These are phyloP conservation scores for Boletus sp. DNA, from an alignment of 1,284 basidiomycete species.

Conservation along the genomic window DNA sequence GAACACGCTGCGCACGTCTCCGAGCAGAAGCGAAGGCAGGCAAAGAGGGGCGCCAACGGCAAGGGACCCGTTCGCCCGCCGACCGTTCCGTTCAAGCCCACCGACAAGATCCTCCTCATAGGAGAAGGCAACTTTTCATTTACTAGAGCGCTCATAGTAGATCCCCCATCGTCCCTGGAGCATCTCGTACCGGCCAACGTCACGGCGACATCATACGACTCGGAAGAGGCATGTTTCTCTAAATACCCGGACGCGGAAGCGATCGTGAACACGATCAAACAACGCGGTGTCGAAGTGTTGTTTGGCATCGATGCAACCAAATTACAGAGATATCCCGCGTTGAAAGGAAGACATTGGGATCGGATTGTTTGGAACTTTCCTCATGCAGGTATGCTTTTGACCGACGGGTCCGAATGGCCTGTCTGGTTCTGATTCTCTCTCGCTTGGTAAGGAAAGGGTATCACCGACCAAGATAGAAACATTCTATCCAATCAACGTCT, in stretches of 20 bases:
- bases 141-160: constrained; percentile 66
- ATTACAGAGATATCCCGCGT: constrained; percentile 54
- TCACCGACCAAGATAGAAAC: constrained; percentile 93
- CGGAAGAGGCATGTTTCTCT: constrained; percentile 67
- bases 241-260: constrained; percentile 82
- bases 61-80: constrained; percentile 33
- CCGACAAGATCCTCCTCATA: constrained; percentile 81
- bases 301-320: constrained; percentile 86
- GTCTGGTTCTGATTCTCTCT: constrained; percentile 1
- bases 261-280: constrained; percentile 57
- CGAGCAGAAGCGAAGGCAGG: constrained; percentile 44
- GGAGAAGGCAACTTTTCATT: constrained; percentile 99
- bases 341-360: constrained; percentile 68
- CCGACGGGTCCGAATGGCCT: neutral
- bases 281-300: constrained; percentile 65
- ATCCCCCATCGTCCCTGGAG: constrained; percentile 47
- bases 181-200: constrained; percentile 65
- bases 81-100: constrained; percentile 69
- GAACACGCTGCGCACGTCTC: constrained; percentile 49
- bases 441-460: constrained; percentile 70
- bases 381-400: constrained; percentile 67
- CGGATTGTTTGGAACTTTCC: constrained; percentile 95
- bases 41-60: constrained; percentile 27
- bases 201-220: constrained; percentile 86
- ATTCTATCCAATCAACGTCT: constrained; percentile 88